A percentile compares a stretch with the other conserved stretches of the same genome.
Conservation (phyloP, 495 filamentous ascomycete genomes). For the Wilcoxina mikolae region DNA sequence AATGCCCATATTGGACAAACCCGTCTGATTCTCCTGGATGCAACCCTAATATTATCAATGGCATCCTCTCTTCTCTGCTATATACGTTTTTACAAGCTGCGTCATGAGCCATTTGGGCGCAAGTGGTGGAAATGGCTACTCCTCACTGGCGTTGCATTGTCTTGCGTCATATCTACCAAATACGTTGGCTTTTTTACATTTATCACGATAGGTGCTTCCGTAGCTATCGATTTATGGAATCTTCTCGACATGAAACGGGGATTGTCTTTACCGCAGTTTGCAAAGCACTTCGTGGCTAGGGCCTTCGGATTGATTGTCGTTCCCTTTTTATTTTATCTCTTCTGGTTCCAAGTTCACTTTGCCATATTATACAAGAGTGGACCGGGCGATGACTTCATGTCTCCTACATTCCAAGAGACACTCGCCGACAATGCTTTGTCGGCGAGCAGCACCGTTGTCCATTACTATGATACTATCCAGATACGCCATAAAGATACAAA, state of each 20-base stretch:
- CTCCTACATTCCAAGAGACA: slow-evolving; percentile 92
- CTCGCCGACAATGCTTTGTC: slow-evolving; percentile 87
- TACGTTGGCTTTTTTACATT: slow-evolving; percentile 96
- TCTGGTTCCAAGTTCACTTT: slow-evolving; percentile 99
- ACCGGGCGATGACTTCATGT: slow-evolving; percentile 98
- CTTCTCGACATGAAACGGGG: slow-evolving; percentile 76
- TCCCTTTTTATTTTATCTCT: slow-evolving; percentile 94
- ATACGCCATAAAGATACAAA: slow-evolving; percentile 95
- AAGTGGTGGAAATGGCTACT: slow-evolving; percentile 99
- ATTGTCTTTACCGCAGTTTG: slow-evolving; percentile 60
- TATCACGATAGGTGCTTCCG: slow-evolving; percentile 87
- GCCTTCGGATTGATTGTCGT: slow-evolving; percentile 68
- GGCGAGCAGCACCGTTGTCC: slow-evolving; percentile 63
- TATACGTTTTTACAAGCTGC: slow-evolving; percentile 92
- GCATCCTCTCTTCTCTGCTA: slow-evolving; percentile 85
- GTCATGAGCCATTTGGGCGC: slow-evolving; percentile 72
- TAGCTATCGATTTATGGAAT: slow-evolving; percentile 88
- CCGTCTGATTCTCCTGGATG: slow-evolving; percentile 84
- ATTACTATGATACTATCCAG: slow-evolving; percentile 81
- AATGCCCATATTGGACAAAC: slow-evolving; percentile 98
- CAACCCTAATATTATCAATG: slow-evolving; percentile 88
- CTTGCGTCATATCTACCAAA: slow-evolving; percentile 96
- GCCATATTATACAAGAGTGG: slow-evolving; percentile 74
- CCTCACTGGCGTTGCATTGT: slow-evolving; percentile 80
- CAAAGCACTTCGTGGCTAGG: slow-evolving; percentile 79